phyloP scores from a whole-genome alignment of 257 asterid genomes.

The Solanum pennellii region DNA sequence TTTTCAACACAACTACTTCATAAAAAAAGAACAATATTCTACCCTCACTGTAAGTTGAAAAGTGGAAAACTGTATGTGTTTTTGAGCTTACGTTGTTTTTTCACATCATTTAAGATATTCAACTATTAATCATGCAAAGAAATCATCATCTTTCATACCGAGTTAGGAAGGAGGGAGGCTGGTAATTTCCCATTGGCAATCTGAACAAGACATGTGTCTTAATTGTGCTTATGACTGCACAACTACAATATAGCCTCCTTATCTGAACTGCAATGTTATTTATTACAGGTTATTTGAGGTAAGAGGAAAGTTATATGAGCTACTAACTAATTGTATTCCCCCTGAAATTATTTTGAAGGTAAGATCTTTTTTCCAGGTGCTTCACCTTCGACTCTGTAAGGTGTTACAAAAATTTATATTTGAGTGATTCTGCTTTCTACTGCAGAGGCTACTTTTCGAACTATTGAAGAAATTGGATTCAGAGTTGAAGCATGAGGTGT shows the following conservation, averaged over 20 bases:
- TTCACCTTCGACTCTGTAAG: not conserved
- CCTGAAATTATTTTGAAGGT: conserved; percentile 88
- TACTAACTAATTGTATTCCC: conserved; percentile 86
- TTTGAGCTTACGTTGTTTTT: not conserved
- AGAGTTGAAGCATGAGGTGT: conserved; percentile 81
- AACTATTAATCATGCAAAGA: not conserved
- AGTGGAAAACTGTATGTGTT: not conserved
- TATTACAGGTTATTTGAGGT: conserved; percentile 78
- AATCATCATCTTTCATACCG: not conserved
- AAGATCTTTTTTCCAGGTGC: not conserved
- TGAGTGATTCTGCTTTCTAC: conserved; percentile 3
- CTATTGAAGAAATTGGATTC: conserved; percentile 85
- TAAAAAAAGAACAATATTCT: not conserved
- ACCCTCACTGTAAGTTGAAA: not conserved
- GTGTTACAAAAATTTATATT: not conserved
- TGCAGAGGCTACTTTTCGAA: conserved; percentile 81
- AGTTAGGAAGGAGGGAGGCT: not conserved
- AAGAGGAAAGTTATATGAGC: conserved; percentile 89
- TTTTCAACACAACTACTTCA: not conserved
- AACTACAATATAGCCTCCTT: not conserved
- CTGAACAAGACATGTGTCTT: not conserved
- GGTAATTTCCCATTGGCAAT: not conserved
- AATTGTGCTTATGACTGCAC: not conserved
- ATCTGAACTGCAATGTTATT: not conserved
- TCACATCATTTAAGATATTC: not conserved